Conservation (phyloP, 1,284 basidiomycete species). For the Ustilago lituana region DNA sequence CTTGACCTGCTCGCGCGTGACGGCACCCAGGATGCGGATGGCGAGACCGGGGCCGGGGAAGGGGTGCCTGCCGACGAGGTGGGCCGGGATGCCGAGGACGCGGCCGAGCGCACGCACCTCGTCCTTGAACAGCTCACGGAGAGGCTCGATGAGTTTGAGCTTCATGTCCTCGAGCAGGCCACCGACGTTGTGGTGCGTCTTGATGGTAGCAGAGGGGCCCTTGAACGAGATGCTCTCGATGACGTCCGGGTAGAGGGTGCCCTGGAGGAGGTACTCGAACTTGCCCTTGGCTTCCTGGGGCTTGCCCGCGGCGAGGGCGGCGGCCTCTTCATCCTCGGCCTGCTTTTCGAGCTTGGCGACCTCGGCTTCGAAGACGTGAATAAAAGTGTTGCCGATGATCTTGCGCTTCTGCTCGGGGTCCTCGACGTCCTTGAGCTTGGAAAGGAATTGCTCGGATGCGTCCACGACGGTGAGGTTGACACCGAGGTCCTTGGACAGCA, state of each 20-base stretch:
- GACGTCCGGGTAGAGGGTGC: conserved; percentile 99
- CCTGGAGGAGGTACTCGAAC: conserved; percentile 96
- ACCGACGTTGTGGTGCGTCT: conserved; percentile 99
- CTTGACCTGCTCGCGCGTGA: conserved; percentile 89
- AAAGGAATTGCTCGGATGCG: conserved; percentile 91
- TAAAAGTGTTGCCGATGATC: conserved; percentile 99
- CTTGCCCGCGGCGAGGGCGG: conserved; percentile 71
- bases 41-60: conserved; percentile 99
- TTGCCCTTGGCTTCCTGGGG: conserved; percentile 72
- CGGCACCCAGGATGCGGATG: conserved; percentile 96
- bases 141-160: conserved; percentile 96
- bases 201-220: conserved; percentile 97
- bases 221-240: conserved; percentile 99
- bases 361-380: conserved; percentile 94
- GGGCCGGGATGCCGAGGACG: conserved; percentile 88
- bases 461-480: conserved; percentile 97
- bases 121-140: conserved; percentile 98
- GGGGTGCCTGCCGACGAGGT: conserved; percentile 95
- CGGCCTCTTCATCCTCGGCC: conserved; percentile 77
- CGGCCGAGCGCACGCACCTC: conserved; percentile 94
- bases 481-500: conserved; percentile 91
- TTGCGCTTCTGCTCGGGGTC: conserved; percentile 98
- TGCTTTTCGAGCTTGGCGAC: conserved; percentile 86
- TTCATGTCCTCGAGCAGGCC: conserved; percentile 98
- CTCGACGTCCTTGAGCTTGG: conserved; percentile 86